These are phyloP conservation scores for Neofusicoccum ribis DNA, from an alignment of 2,329 filamentous ascomycete species.

Conservation along the genomic window DNA sequence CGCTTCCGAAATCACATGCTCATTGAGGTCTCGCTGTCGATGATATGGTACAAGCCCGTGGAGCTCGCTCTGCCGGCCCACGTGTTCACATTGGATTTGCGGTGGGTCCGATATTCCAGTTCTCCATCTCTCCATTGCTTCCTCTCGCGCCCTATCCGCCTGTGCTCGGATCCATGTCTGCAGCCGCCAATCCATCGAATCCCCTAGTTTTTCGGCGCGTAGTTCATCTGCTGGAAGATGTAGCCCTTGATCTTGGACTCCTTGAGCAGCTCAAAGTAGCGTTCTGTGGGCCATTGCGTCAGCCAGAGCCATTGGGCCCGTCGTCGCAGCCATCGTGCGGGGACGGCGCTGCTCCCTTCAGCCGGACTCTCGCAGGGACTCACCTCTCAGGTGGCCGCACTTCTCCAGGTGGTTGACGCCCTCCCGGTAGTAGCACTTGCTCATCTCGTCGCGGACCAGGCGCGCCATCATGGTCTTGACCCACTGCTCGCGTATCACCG, in stretches of 20 bases:
- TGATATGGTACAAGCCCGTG: conserved; percentile 11
- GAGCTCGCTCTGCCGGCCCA: conserved; percentile 5
- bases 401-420: conserved; percentile 89
- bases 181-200: neutral
- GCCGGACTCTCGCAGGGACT: conserved; percentile 34
- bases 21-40: conserved; percentile 5
- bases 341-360: conserved; percentile 21
- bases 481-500: conserved; percentile 84
- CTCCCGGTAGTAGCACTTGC: conserved; percentile 82
- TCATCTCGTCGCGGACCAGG: conserved; percentile 77
- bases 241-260: conserved; percentile 76
- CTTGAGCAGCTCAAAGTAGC: conserved; percentile 76
- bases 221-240: conserved; percentile 60
- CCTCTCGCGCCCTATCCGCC: neutral
- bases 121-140: neutral
- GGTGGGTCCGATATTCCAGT: neutral
- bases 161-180: neutral
- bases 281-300: conserved; percentile 53
- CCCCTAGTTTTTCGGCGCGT: neutral
- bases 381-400: conserved; percentile 78
- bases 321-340: neutral
- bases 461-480: conserved; percentile 86
- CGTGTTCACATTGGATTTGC: neutral
- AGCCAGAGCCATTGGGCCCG: conserved; percentile 11
- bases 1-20: conserved; percentile 9